Evolutionary conservation across 2,329 filamentous ascomycete genomes (phyloP).

Genomic region (Colletotrichum falcatum): DNA sequence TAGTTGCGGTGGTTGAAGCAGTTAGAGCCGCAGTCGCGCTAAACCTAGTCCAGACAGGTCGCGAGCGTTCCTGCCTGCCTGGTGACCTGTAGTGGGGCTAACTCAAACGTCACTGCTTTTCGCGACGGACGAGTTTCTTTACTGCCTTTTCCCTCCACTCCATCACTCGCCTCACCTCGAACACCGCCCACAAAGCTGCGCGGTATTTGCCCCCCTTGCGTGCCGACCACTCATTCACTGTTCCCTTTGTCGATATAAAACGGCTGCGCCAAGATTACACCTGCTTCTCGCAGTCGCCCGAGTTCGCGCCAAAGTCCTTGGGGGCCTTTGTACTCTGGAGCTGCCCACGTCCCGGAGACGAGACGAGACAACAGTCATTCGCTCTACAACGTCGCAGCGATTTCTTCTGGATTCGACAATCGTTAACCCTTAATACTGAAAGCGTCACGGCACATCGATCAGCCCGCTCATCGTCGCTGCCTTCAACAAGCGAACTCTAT

Average conservation of each 20-base stretch:
- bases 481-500: background rate
- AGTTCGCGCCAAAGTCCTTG: constrained; percentile 22
- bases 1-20: too few relatives aligned
- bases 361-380: constrained; percentile 16
- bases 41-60: constrained; percentile 26
- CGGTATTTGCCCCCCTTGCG: background rate
- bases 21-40: background rate
- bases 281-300: constrained; percentile 9
- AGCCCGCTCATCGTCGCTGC: background rate
- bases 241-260: constrained; percentile 8
- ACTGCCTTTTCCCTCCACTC: constrained; percentile 3
- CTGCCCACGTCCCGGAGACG: constrained; percentile 8
- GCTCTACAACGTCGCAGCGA: constrained; percentile 3
- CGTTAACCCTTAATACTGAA: background rate
- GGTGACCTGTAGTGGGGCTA: constrained; percentile 31
- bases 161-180: constrained; percentile 10
- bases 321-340: constrained; percentile 22
- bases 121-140: constrained; percentile 40
- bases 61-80: constrained; percentile 37
- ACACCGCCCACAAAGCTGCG: constrained; percentile 11
- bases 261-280: background rate
- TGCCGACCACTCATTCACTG: background rate
- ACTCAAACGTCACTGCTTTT: constrained; percentile 43
- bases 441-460: background rate
- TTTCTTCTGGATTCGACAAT: background rate